These are phyloP conservation scores for Floccularia luteovirens DNA, from an alignment of 768 basidiomycete genomes.

Conservation along the genomic window DNA sequence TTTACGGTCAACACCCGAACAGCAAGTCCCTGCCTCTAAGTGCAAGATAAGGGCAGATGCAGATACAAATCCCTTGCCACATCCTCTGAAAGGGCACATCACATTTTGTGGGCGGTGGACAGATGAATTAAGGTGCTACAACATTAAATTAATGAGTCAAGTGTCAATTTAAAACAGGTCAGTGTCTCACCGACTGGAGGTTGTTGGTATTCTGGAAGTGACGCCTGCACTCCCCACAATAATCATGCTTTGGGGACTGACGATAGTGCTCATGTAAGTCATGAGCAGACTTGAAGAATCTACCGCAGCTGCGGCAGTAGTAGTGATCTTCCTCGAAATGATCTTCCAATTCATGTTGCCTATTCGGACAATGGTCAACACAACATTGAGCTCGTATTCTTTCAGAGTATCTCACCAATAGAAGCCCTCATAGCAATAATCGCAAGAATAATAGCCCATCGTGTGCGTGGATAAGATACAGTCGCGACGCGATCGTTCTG, in stretches of 20 bases:
- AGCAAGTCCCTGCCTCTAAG: conserved; percentile 53
- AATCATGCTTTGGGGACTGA: conserved; percentile 30
- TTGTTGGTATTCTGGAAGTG: conserved; percentile 32
- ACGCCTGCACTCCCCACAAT: conserved; percentile 36
- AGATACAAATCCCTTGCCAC: conserved; percentile 40
- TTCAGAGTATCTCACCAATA: conserved; percentile 22
- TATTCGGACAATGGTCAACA: conserved; percentile 30
- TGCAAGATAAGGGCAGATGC: conserved; percentile 51
- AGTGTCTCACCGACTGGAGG: conserved; percentile 16
- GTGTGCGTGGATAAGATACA: no score
- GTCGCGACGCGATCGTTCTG: no score
- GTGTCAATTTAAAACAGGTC: background rate
- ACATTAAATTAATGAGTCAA: conserved; percentile 3
- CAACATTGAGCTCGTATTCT: conserved; percentile 49
- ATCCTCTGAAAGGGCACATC: conserved; percentile 31
- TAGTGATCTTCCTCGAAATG: conserved; percentile 35
- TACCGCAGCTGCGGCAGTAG: conserved; percentile 34
- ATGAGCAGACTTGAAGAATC: conserved; percentile 27
- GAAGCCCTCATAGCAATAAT: conserved; percentile 29
- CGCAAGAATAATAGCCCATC: no score
- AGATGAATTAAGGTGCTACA: conserved; percentile 49
- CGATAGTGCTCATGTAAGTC: conserved; percentile 42
- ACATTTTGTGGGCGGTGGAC: conserved; percentile 32
- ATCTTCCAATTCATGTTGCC: conserved; percentile 18
- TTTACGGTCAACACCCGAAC: conserved; percentile 35